Percentiles rank a stretch among this genome's conserved stretches.
Conservation (phyloP, 106 monocot genomes). For the Apostasia shenzhenica region DNA sequence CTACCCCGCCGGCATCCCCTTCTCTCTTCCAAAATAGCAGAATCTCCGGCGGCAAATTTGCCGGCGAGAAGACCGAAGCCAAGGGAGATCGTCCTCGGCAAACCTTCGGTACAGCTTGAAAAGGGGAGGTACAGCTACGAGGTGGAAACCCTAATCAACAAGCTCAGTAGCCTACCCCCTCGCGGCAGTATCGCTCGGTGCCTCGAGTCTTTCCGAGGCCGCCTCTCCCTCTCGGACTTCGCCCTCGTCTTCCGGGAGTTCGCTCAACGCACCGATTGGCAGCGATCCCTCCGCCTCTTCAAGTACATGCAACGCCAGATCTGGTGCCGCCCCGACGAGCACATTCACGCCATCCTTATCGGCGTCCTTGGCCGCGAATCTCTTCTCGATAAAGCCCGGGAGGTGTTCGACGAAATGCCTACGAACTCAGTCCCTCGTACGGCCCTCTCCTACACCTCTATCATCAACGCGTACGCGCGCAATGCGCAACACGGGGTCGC, state of each 20-base stretch:
- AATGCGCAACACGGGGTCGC: slow-evolving; percentile 53
- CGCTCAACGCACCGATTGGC: slow-evolving; percentile 88
- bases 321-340: slow-evolving; percentile 97
- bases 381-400: slow-evolving; percentile 65
- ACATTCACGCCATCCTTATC: slow-evolving; percentile 87
- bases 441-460: slow-evolving; percentile 74
- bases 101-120: slow-evolving; percentile 40
- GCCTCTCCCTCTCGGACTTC: slow-evolving; percentile 82
- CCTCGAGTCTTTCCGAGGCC: slow-evolving; percentile 71
- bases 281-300: slow-evolving; percentile 92
- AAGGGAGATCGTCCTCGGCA: slow-evolving; percentile 53
- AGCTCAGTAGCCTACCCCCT: slow-evolving; percentile 88
- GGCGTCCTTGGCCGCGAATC: slow-evolving; percentile 69
- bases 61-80: slow-evolving; percentile 19
- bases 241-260: slow-evolving; percentile 86
- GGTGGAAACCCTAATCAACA: slow-evolving; percentile 79
- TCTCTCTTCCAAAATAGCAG: too few species aligned
- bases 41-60: not conserved
- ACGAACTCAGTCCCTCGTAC: slow-evolving; percentile 45
- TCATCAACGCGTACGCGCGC: slow-evolving; percentile 78
- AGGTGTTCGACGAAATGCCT: slow-evolving; percentile 83
- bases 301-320: slow-evolving; percentile 97
- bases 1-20: not conserved
- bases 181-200: slow-evolving; percentile 92
- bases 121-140: slow-evolving; percentile 84